Conservation (phyloP, 1,139 yeast genomes). For the Magnusiomyces fungicola region DNA sequence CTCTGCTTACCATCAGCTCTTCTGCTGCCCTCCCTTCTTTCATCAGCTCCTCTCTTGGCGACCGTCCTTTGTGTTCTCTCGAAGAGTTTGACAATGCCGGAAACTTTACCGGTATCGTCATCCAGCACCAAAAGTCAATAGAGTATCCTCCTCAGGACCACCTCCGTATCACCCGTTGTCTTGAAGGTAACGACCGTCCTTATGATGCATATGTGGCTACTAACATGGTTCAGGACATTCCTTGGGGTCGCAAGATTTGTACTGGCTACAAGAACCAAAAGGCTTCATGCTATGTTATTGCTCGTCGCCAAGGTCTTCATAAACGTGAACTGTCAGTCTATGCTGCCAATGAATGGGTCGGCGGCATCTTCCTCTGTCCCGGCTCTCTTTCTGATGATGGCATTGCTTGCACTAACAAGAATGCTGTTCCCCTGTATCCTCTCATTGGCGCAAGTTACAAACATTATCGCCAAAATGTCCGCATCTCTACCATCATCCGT, state of each 20-base stretch:
- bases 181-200: neutral
- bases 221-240: neutral
- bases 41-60: too few species aligned
- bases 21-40: too few species aligned
- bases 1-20: too few species aligned
- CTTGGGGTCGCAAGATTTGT: slow-evolving; percentile 2
- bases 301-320: neutral
- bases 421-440: neutral
- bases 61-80: too few species aligned
- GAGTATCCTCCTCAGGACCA: slow-evolving; percentile 1
- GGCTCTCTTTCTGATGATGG: neutral
- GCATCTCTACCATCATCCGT: neutral
- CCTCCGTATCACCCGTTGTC: neutral
- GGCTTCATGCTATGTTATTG: neutral
- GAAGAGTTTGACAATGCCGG: too few species aligned
- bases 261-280: slow-evolving; percentile 2
- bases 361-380: neutral
- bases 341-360: slow-evolving; percentile 1
- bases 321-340: neutral
- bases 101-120: neutral
- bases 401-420: neutral
- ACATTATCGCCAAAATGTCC: neutral
- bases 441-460: neutral
- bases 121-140: neutral
- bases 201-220: neutral